Conservation (phyloP, 768 basidiomycete species). For the Tulasnella sp. region DNA sequence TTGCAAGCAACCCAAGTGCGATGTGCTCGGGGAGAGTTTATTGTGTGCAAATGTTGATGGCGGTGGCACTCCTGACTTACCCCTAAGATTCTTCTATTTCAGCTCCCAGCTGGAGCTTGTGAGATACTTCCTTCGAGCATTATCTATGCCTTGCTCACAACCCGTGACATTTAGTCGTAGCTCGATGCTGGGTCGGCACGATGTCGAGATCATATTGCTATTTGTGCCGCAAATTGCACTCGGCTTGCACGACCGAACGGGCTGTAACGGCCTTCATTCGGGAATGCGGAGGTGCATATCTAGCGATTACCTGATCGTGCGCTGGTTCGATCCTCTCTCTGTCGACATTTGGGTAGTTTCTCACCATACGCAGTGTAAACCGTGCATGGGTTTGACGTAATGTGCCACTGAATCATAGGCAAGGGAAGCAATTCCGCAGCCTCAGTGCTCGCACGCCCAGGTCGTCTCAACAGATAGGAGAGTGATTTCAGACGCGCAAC, state of each 20-base stretch:
- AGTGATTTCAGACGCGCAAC: conserved; percentile 16
- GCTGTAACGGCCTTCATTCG: conserved; percentile 17
- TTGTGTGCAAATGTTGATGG: no score
- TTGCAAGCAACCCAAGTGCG: no score
- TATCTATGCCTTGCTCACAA: no score
- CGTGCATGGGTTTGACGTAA: conserved; percentile 12
- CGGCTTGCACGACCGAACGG: background rate
- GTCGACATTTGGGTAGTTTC: conserved; percentile 17
- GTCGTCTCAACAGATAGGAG: conserved; percentile 18
- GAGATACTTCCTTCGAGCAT: no score
- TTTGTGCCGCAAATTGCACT: no score
- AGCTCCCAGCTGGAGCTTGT: no score
- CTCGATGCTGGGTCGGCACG: no score
- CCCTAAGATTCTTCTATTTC: no score
- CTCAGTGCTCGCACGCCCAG: background rate
- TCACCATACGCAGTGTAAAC: conserved; percentile 4
- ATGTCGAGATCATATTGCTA: no score
- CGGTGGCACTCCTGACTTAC: no score
- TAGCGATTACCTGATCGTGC: conserved; percentile 12
- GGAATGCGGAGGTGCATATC: conserved; percentile 13
- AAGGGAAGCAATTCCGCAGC: conserved; percentile 17
- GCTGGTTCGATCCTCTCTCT: conserved; percentile 18
- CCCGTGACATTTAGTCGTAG: no score
- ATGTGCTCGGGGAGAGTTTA: no score
- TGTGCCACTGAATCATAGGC: conserved; percentile 2